Percentiles rank a stretch among this genome's conserved stretches.
Conservation (phyloP, 2,329 filamentous ascomycete species). For the Trichoderma koningii region DNA sequence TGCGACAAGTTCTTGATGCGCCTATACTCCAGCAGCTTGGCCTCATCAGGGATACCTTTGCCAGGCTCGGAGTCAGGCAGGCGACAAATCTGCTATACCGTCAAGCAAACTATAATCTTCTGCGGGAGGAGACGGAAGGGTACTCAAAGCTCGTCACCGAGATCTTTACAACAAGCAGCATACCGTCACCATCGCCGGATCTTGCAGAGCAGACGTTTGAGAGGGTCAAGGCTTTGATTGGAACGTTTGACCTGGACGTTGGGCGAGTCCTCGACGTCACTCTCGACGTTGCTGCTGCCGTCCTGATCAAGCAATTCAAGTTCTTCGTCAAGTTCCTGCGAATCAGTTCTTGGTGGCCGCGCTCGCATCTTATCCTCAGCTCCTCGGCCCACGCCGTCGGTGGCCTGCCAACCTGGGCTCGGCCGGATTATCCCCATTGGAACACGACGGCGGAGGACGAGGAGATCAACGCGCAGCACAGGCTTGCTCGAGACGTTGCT, state of each 20-base stretch:
- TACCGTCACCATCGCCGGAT: conserved; percentile 70
- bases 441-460: conserved; percentile 69
- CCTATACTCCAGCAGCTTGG: conserved; percentile 73
- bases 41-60: conserved; percentile 82
- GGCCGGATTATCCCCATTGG: conserved; percentile 68
- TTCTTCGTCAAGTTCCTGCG: conserved; percentile 95
- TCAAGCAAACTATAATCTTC: conserved; percentile 93
- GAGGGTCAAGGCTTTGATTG: conserved; percentile 89
- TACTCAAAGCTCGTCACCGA: conserved; percentile 96
- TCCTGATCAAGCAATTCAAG: conserved; percentile 86
- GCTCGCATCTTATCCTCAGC: conserved; percentile 52
- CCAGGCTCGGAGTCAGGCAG: conserved; percentile 79
- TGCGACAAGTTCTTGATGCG: conserved; percentile 83
- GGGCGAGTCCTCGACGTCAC: conserved; percentile 93
- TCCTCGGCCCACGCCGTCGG: conserved; percentile 51
- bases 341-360: conserved; percentile 96
- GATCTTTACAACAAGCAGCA: conserved; percentile 84
- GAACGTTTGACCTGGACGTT: conserved; percentile 95
- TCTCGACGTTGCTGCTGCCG: conserved; percentile 89
- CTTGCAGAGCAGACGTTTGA: conserved; percentile 85
- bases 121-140: conserved; percentile 94
- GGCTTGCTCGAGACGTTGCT: conserved; percentile 65
- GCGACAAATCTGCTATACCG: conserved; percentile 92
- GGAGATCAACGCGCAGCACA: conserved; percentile 55
- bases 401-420: conserved; percentile 82